Base-by-base conservation (phyloP, 305 asterid genomes). In the Salvia sclarea region DNA sequence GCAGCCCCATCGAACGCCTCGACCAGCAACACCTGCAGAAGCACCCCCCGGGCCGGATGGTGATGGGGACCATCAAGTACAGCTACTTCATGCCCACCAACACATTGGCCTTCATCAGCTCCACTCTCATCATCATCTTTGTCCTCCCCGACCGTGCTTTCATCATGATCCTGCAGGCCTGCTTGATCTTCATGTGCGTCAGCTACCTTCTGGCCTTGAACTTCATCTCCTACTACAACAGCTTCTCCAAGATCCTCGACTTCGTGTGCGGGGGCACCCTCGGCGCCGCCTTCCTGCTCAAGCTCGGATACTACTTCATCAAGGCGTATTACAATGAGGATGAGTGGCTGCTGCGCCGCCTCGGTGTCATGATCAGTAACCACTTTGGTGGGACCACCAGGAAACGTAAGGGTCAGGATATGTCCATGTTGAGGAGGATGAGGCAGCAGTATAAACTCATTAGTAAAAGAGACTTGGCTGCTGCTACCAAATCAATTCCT, bases 21-120 rank as follows among this genome's bases (percentile, higher is more conserved):
- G n/a, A n/a, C n/a, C n/a, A 9, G 0, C 16, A 44, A 25, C 30
- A 4, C 30, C n/a, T n/a, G n/a, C n/a, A n/a, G 9, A 4, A 53
- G 22, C 45, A 21, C 22, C 48, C 49, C 13, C 45, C 53, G 4
- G 54, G 49, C 33, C 18, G 49, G 58, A 74, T 67, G 74, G 78
- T 74, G 78, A 74, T 74, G 78, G 22, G 17, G 47, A 25, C 22
- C 10, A 20, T 8, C 16, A 16, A 38, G 1, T 60, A 66, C 78
- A 21, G n/a, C 43, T 58, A 31, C 25, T 74, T 74, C 70, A 67
- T 74, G 78, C 74, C 78, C 37, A 58, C 73, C 10, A 61, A 66
- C 53, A 74, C 74, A 53, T 8, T 53, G 44, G 78, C 78, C 4
- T 74, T 74, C 64, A 31, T 60, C 25, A n/a, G 17, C 65, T 38